Conservation (phyloP, 352 stramenopile species). For the Halophytophthora batemanensis region DNA sequence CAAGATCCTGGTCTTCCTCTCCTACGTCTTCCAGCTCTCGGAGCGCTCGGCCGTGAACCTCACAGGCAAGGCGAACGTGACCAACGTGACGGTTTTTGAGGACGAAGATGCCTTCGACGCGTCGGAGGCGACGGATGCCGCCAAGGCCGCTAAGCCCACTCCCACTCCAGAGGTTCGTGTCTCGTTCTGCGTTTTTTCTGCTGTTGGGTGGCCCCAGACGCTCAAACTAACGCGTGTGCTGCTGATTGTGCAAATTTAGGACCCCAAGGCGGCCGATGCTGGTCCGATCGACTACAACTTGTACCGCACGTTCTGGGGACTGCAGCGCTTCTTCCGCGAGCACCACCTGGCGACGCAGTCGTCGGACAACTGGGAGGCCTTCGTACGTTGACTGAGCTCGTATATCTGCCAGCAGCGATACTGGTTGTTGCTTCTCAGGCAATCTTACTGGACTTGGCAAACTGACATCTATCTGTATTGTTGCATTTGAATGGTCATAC, state of each 20-base stretch:
- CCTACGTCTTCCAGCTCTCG: slow-evolving; percentile 81
- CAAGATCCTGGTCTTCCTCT: slow-evolving; percentile 85
- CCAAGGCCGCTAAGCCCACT: slow-evolving; percentile 25
- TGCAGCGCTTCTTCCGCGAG: slow-evolving; percentile 86
- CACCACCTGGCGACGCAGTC: slow-evolving; percentile 63
- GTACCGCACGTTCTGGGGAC: slow-evolving; percentile 89
- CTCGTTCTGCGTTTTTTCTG: not conserved
- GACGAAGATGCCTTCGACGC: slow-evolving; percentile 72
- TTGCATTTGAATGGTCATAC: slow-evolving; percentile 4
- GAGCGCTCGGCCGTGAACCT: slow-evolving; percentile 85
- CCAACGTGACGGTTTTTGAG: slow-evolving; percentile 79
- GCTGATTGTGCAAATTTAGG: slow-evolving; percentile 39
- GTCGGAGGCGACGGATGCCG: slow-evolving; percentile 50
- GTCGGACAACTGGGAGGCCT: slow-evolving; percentile 72
- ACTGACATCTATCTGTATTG: not conserved
- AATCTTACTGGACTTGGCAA: not conserved
- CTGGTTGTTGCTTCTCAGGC: not conserved
- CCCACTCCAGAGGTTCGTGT: slow-evolving; percentile 27
- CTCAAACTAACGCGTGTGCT: not conserved
- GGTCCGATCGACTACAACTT: slow-evolving; percentile 88
- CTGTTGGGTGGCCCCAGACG: slow-evolving; percentile 1
- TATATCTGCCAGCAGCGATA: not conserved
- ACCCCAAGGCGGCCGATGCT: slow-evolving; percentile 30
- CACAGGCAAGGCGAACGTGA: slow-evolving; percentile 73
- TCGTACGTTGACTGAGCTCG: slow-evolving; percentile 49